A percentile compares a stretch with the other conserved stretches of the same genome.
Conservation (phyloP, 2,329 filamentous ascomycete species). For the Cladosporium sp. region DNA sequence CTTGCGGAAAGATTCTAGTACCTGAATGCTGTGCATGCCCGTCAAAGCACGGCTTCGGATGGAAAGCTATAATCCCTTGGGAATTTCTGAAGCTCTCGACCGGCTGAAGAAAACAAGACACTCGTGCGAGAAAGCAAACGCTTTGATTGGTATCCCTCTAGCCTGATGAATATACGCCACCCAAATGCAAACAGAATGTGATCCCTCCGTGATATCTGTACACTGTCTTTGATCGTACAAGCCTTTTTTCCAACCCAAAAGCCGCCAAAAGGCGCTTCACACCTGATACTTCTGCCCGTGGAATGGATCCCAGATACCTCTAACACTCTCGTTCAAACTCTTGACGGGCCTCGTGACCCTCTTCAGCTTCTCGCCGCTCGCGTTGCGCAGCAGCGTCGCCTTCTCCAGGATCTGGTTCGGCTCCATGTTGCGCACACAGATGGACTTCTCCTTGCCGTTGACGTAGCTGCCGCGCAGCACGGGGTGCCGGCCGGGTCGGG, state of each 20-base stretch:
- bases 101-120: background rate
- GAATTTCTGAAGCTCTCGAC: no score
- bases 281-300: conserved; percentile 50
- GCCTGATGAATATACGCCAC: conserved; percentile 1
- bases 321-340: conserved; percentile 58
- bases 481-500: conserved; percentile 82
- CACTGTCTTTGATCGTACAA: conserved; percentile 5
- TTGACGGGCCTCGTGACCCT: conserved; percentile 52
- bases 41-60: no score
- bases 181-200: conserved; percentile 1
- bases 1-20: no score
- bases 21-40: no score
- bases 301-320: conserved; percentile 60
- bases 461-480: conserved; percentile 86
- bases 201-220: conserved; percentile 8
- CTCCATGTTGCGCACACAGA: conserved; percentile 84
- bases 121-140: conserved; percentile 4
- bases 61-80: no score
- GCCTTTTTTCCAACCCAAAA: background rate
- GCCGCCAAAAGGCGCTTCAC: conserved; percentile 25
- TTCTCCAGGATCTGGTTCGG: conserved; percentile 76
- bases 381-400: conserved; percentile 64
- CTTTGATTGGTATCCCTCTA: conserved; percentile 10
- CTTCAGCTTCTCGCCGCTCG: conserved; percentile 67
- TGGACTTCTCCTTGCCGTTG: conserved; percentile 76